Evolutionary conservation across 495 filamentous ascomycete species (phyloP).

Genomic region (Margaritispora aquatica): DNA sequence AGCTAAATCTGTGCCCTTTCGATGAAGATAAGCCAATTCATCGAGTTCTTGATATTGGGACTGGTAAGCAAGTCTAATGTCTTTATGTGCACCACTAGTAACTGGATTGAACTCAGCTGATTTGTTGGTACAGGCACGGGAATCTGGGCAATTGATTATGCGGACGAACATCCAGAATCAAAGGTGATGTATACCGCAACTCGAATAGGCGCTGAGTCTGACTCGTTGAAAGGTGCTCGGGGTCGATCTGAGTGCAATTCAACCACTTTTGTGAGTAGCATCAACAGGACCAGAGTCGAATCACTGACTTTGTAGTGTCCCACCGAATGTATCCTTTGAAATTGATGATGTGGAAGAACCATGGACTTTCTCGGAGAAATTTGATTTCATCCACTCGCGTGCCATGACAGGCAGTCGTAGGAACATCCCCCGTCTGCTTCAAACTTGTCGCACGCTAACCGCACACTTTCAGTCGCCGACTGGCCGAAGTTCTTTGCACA

Average conservation of each 20-base stretch:
- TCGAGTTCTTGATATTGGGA: slow-evolving; percentile 51
- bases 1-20: slow-evolving; percentile 39
- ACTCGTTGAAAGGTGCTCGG: slow-evolving; percentile 41
- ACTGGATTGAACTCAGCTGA: slow-evolving; percentile 13
- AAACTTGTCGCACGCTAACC: background rate
- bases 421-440: background rate
- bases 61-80: too few relatives aligned
- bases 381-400: slow-evolving; percentile 47
- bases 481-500: slow-evolving; percentile 12
- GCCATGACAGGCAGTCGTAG: background rate
- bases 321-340: slow-evolving; percentile 45
- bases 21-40: slow-evolving; percentile 19
- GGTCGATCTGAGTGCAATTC: slow-evolving; percentile 33
- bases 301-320: slow-evolving; percentile 26
- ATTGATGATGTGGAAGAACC: slow-evolving; percentile 49
- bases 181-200: slow-evolving; percentile 3
- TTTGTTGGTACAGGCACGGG: slow-evolving; percentile 31
- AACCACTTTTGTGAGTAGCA: slow-evolving; percentile 15
- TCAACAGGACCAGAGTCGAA: slow-evolving; percentile 1
- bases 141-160: slow-evolving; percentile 51
- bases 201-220: slow-evolving; percentile 29
- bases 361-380: slow-evolving; percentile 41
- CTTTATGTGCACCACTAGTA: too few relatives aligned
- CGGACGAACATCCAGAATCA: slow-evolving; percentile 12
- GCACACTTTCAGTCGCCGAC: background rate